phyloP scores from a whole-genome alignment of 345 rosid species.

The Carallia brachiata region DNA sequence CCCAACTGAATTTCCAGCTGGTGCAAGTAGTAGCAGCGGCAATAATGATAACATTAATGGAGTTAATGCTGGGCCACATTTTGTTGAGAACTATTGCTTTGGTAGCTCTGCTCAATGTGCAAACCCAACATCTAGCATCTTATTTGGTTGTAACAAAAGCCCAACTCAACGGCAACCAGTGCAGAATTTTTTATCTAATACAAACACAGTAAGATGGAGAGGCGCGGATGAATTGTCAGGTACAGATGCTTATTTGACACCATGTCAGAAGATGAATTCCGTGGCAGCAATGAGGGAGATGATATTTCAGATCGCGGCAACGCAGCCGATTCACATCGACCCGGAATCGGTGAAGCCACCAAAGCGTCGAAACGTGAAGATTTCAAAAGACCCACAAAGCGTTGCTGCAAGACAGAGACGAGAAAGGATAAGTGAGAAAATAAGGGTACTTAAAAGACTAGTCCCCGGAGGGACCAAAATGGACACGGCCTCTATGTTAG shows the following conservation, averaged over 20 bases:
- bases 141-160: conserved; percentile 10
- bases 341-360: conserved; percentile 66
- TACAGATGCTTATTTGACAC: conserved; percentile 18
- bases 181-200: conserved; percentile 4
- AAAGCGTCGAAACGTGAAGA: conserved; percentile 62
- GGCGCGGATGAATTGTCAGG: conserved; percentile 22
- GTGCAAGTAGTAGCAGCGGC: conserved; percentile 15
- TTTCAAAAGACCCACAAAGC: conserved; percentile 72
- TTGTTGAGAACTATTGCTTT: conserved; percentile 16
- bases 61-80: conserved; percentile 17
- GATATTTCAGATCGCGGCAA: conserved; percentile 63
- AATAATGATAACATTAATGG: not conserved
- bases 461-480: conserved; percentile 79
- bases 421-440: conserved; percentile 67
- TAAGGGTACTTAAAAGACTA: conserved; percentile 61
- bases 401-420: conserved; percentile 67
- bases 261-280: conserved; percentile 37
- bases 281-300: conserved; percentile 78
- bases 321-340: conserved; percentile 72
- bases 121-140: conserved; percentile 10
- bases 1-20: conserved; percentile 19
- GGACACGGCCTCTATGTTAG: conserved; percentile 80
- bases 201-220: conserved; percentile 19
- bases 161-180: conserved; percentile 18
- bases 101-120: conserved; percentile 11